Evolutionary conservation across 2,329 filamentous ascomycete species (phyloP), one percentile per base, ranked within the genome.

Genomic region (Lachnellula suecica): DNA sequence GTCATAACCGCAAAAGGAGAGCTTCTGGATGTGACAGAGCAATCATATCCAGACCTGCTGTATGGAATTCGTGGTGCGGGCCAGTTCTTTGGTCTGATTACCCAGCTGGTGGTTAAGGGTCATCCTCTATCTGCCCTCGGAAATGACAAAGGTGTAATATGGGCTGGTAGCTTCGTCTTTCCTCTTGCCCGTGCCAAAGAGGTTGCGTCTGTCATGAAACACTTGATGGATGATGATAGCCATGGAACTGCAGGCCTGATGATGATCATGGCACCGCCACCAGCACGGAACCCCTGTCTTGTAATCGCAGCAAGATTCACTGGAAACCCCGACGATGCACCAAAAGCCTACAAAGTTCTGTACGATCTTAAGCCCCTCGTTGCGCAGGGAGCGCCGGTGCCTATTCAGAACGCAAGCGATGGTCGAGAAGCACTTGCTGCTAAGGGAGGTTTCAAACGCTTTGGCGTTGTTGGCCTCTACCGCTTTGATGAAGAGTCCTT

Each of bases 51-150:
- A 2, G 56, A 65, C 4, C 58, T 68, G 4, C 53, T 68, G 8
- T 68, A 59, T 19, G 67, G 59, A 1, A 59, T 69, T 19, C 59
- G 62, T 23, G 66, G 65, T 7, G 64, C 65, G 9, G 63, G 63
- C 9, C 63, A 67, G 11, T 64, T 63, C 47, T 67, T 70, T 29
- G 67, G 68, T 2, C 45, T 70, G 10, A 50, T 69, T 11, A 66
- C 63, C 1, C 47, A 63, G 25, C 51, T 70, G 3, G 62, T 57
- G 6, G 53, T 69, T 42, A 59, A 59, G 29, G 49, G 59, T 8
- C 53, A 59, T 44, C 59, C 60, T 11, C 27, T 67, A 15, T 25
- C 50, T 6, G 34, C 20, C 2, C 47, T 53, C 17, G 50, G 50
- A 47, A 49, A 48, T 13, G 29, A 44, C 10, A 5, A 47, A 17